Percentiles rank a stretch among this genome's conserved stretches.
Conservation (phyloP, 1,139 yeast genomes). For the Magnusiomyces suaveolens region DNA sequence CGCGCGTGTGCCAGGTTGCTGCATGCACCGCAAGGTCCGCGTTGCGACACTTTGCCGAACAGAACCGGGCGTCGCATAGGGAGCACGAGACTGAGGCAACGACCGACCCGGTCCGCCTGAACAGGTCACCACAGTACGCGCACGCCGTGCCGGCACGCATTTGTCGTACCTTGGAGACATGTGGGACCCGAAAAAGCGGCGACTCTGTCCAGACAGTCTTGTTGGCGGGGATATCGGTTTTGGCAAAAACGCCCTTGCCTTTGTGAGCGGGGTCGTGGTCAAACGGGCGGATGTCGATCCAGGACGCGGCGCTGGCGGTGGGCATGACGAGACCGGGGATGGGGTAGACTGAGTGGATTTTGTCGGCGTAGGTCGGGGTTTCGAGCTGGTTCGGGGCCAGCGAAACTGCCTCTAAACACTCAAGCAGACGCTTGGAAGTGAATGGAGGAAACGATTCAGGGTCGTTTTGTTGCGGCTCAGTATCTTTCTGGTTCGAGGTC, state of each 20-base stretch:
- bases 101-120: constrained; percentile 12
- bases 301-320: constrained; percentile 9
- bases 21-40: constrained; percentile 43
- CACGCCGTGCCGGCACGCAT: constrained; percentile 67
- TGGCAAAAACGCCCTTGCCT: constrained; percentile 32
- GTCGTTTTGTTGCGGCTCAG: neutral
- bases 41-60: constrained; percentile 26
- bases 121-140: constrained; percentile 45
- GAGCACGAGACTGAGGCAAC: constrained; percentile 43
- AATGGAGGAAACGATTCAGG: constrained; percentile 46
- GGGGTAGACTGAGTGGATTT: constrained; percentile 43
- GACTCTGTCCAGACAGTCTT: constrained; percentile 48
- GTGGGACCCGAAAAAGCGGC: constrained; percentile 63
- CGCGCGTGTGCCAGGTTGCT: constrained; percentile 44
- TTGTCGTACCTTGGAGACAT: constrained; percentile 55
- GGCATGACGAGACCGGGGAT: constrained; percentile 48
- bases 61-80: constrained; percentile 24
- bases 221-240: constrained; percentile 37
- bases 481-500: neutral
- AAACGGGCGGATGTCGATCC: neutral
- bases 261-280: neutral
- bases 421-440: constrained; percentile 7
- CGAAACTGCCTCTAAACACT: constrained; percentile 18
- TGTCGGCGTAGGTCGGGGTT: constrained; percentile 21
- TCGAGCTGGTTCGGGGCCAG: constrained; percentile 6